phyloP scores from a whole-genome alignment of 257 asterid species.

The Solanum clarkiae region DNA sequence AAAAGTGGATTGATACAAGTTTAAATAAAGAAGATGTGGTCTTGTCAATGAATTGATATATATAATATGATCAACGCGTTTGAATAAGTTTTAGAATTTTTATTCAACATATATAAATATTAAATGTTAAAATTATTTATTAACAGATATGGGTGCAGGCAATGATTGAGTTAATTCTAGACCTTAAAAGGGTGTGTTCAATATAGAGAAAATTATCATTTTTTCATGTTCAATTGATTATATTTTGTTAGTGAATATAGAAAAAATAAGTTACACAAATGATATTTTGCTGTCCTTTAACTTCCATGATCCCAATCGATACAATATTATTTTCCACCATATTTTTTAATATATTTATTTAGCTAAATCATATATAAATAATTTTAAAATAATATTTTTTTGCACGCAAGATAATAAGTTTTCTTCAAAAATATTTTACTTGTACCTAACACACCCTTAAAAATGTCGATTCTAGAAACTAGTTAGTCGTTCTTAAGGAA shows the following conservation, averaged over 20 bases:
- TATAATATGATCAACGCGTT: neutral
- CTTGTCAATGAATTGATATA: neutral
- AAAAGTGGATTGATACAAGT: neutral
- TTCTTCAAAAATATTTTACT: neutral
- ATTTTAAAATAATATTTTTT: neutral
- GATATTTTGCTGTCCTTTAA: neutral
- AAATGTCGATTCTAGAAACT: neutral
- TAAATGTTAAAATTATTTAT: neutral
- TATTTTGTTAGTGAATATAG: neutral
- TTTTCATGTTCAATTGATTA: neutral
- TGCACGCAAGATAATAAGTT: neutral
- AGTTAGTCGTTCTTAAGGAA: neutral
- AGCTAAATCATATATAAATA: neutral
- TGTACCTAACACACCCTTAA: neutral
- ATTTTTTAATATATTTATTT: neutral
- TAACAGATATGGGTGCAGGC: neutral
- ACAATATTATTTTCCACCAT: too few relatives aligned
- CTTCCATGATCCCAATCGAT: neutral
- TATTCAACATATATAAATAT: too few relatives aligned
- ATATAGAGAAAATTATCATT: neutral
- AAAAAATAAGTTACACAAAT: neutral
- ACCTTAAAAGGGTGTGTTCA: neutral
- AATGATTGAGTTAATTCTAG: neutral
- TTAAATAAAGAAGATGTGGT: neutral
- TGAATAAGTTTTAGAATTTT: neutral